phyloP scores from a whole-genome alignment of 768 basidiomycete species.

The Porphyrellus cyaneotinctus region DNA sequence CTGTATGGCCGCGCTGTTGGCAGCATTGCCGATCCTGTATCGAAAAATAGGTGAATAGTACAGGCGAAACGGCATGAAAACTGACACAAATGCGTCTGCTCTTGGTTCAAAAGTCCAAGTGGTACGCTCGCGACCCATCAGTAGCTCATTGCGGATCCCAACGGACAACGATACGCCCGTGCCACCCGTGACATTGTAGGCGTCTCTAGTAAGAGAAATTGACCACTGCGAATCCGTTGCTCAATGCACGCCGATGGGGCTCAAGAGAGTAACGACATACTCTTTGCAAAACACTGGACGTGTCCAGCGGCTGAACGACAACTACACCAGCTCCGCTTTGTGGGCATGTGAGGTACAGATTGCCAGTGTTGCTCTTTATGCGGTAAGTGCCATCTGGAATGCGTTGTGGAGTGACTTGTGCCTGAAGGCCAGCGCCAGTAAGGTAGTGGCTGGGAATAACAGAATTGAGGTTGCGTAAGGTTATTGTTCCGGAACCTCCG shows the following conservation, averaged over 20 bases:
- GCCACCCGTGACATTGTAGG: background rate
- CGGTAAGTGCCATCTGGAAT: background rate
- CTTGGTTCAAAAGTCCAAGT: background rate
- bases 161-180: background rate
- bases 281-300: background rate
- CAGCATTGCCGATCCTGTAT: background rate
- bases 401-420: background rate
- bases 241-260: background rate
- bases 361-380: background rate
- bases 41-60: background rate
- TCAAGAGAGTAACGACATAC: background rate
- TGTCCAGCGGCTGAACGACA: background rate
- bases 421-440: background rate
- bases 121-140: background rate
- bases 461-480: background rate
- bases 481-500: background rate
- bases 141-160: background rate
- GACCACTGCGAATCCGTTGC: background rate
- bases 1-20: background rate
- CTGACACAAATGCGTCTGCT: background rate
- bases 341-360: background rate
- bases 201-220: no score
- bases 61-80: background rate
- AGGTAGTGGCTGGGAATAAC: background rate
- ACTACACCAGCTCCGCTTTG: background rate